These are phyloP conservation scores for Podosphaera leucotricha DNA, from an alignment of 2,329 filamentous ascomycete species.

Conservation along the genomic window DNA sequence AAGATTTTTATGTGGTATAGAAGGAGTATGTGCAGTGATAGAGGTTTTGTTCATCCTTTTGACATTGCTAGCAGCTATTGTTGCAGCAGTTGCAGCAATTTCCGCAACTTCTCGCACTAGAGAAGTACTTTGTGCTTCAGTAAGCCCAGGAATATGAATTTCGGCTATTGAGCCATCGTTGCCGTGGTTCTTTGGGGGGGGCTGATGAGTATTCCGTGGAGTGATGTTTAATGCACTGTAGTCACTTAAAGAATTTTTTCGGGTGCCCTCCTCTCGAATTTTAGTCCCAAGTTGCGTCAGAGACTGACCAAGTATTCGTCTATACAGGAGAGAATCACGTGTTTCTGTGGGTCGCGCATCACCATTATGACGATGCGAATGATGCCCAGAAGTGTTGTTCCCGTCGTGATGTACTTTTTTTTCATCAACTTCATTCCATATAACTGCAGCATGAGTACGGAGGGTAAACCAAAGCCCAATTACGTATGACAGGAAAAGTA, in stretches of 20 bases:
- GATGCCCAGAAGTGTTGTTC: slow-evolving; percentile 6
- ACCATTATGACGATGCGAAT: slow-evolving; percentile 10
- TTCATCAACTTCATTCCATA: slow-evolving; percentile 71
- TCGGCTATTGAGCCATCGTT: slow-evolving; percentile 22
- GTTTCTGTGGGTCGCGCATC: slow-evolving; percentile 32
- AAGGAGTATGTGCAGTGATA: slow-evolving; percentile 16
- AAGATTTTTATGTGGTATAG: slow-evolving; percentile 10
- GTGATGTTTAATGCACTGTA: slow-evolving; percentile 20
- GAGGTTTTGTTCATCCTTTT: slow-evolving; percentile 27
- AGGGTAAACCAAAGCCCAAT: slow-evolving; percentile 92
- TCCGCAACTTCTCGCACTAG: slow-evolving; percentile 76
- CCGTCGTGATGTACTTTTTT: slow-evolving; percentile 33
- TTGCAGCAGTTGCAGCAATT: slow-evolving; percentile 75
- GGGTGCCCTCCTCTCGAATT: slow-evolving; percentile 23
- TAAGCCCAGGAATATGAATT: slow-evolving; percentile 42
- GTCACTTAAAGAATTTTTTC: slow-evolving; percentile 18
- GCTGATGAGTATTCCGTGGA: slow-evolving; percentile 39
- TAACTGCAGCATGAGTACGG: slow-evolving; percentile 83
- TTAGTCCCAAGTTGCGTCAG: slow-evolving; percentile 57
- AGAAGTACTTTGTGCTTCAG: slow-evolving; percentile 57
- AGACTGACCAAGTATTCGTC: slow-evolving; percentile 77
- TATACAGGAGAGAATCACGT: slow-evolving; percentile 73
- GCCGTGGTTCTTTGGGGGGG: slow-evolving; percentile 41
- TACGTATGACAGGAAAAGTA: slow-evolving; percentile 79
- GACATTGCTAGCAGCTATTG: slow-evolving; percentile 63